These are phyloP conservation scores for Russula brevipes DNA, from an alignment of 768 basidiomycete genomes.

Conservation along the genomic window DNA sequence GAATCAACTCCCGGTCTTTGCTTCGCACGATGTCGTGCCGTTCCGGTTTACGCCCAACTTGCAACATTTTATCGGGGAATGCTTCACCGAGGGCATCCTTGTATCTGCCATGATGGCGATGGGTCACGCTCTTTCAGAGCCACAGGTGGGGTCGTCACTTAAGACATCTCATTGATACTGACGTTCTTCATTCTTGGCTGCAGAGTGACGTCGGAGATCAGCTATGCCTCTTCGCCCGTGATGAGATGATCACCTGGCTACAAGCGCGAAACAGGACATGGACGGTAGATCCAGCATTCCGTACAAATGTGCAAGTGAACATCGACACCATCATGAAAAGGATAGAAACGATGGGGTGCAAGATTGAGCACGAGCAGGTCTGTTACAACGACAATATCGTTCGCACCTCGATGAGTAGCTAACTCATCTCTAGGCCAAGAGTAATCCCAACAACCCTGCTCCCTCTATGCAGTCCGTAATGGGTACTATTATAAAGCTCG, in stretches of 20 bases:
- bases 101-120: slow-evolving; percentile 87
- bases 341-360: slow-evolving; percentile 81
- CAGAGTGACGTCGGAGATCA: slow-evolving; percentile 92
- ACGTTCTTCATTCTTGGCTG: not conserved
- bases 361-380: slow-evolving; percentile 80
- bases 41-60: slow-evolving; percentile 98
- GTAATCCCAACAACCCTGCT: slow-evolving; percentile 34
- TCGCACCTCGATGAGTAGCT: not conserved
- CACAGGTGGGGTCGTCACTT: slow-evolving; percentile 53
- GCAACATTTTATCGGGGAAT: slow-evolving; percentile 85
- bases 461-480: slow-evolving; percentile 51
- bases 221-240: slow-evolving; percentile 84
- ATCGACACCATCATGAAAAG: slow-evolving; percentile 72
- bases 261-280: slow-evolving; percentile 50
- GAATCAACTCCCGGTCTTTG: slow-evolving; percentile 55
- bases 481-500: slow-evolving; percentile 76
- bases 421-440: slow-evolving; percentile 28
- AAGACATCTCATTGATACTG: slow-evolving; percentile 7
- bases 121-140: slow-evolving; percentile 82
- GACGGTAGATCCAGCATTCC: slow-evolving; percentile 54
- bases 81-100: slow-evolving; percentile 85
- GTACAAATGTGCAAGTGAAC: slow-evolving; percentile 49
- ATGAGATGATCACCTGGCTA: slow-evolving; percentile 84
- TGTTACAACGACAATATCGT: slow-evolving; percentile 19
- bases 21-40: slow-evolving; percentile 82